Base-by-base conservation (phyloP, 345 rosid species). In the Eucalyptus microcorys region DNA sequence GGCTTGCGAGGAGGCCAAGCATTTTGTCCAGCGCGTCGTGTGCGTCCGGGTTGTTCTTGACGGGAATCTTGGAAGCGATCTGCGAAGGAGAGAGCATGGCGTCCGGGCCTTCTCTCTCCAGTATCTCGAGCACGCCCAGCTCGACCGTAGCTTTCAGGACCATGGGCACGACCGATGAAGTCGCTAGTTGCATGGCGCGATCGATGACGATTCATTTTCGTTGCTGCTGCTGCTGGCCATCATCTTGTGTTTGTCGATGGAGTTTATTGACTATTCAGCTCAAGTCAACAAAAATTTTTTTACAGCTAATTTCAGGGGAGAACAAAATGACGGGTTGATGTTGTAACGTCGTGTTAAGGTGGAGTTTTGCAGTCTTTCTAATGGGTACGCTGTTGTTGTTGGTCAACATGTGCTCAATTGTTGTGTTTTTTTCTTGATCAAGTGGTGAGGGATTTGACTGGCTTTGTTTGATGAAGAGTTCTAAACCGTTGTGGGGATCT, bases 1-100 rank as follows among this genome's bases (percentile, higher is more conserved):
- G 89, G 89, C 91, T 87, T 16, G 93, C 91, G 6, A 92, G 93
- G 52, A 92, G 95, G 71, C 87, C 89, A 55, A 94, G 94, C 71
- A 92, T 89, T 5, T 91, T 88, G 53, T 91, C 94, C 30, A 92
- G 91, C 87, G 86, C 17, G n/a, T 48, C 4, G 16, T 80, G 88
- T 49, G 91, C 61, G 8, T 89, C 76, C 2, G 90, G 91, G 88
- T 89, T 32, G 24, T 32, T 68, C 42, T 34, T 68, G 89, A 66
- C 34, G 16, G 66, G 87, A 80, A 88, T 89, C 59, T 90, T 87
- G 53, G 92, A 89, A 22, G 89, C 91, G 52, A 93, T 91, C 87
- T 88, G 90, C 26, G 91, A 86, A 42, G 91, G 83, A 85, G 93
- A 91, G 81, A 92, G 91, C 89, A 19, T 61, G 49, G 92, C 86